Conservation (phyloP, 306 rosid species). For the Quercus alba region DNA sequence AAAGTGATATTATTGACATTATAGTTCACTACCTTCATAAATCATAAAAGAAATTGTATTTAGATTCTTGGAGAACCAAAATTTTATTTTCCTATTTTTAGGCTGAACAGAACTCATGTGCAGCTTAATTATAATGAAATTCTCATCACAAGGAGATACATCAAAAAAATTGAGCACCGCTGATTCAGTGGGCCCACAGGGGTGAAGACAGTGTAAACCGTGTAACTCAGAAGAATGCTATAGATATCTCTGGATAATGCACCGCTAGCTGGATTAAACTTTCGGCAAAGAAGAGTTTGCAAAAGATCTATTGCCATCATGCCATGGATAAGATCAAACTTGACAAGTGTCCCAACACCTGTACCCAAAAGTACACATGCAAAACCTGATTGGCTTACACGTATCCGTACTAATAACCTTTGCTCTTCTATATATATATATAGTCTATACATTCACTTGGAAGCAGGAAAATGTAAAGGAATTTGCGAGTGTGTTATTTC, state of each 20-base stretch:
- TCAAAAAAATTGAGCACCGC: neutral
- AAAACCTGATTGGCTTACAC: constrained; percentile 36
- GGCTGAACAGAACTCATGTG: neutral
- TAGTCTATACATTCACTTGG: neutral
- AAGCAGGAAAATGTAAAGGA: neutral
- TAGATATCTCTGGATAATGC: constrained; percentile 20
- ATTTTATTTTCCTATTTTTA: too few species aligned
- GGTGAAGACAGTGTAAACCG: neutral
- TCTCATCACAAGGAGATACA: neutral
- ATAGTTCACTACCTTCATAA: too few species aligned
- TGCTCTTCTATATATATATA: constrained; percentile 35
- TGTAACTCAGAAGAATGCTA: neutral
- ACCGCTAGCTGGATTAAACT: constrained; percentile 26
- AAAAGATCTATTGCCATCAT: neutral
- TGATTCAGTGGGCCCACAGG: neutral
- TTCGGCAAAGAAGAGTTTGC: constrained; percentile 3
- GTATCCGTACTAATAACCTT: constrained; percentile 26
- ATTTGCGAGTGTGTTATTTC: neutral
- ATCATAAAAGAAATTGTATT: too few species aligned
- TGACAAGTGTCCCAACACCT: constrained; percentile 82
- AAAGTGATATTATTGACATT: too few species aligned
- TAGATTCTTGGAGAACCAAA: neutral
- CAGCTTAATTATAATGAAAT: neutral
- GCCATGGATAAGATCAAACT: neutral
- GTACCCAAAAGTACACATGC: constrained; percentile 49